These are phyloP conservation scores for Camellia granthamiana DNA, from an alignment of 148 eudicot species.

Conservation along the genomic window DNA sequence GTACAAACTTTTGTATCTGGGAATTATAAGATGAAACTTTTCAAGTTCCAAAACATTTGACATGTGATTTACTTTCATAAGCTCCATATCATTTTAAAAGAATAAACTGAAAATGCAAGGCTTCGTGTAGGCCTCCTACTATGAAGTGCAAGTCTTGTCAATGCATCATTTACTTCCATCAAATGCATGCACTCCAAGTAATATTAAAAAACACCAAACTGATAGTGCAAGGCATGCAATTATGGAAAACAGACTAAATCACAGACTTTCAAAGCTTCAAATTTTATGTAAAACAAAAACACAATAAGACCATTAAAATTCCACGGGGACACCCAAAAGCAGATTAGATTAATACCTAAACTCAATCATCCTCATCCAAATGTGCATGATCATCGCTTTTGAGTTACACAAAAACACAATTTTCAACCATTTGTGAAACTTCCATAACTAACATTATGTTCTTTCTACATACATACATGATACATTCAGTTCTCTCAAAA, in stretches of 20 bases:
- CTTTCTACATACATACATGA: background rate
- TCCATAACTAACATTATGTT: background rate
- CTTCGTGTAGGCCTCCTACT: background rate
- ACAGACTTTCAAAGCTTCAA: constrained; percentile 3
- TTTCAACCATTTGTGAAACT: background rate
- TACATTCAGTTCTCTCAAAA: background rate
- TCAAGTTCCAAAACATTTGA: background rate
- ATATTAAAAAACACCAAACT: background rate
- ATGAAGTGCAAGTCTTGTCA: background rate
- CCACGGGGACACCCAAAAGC: background rate
- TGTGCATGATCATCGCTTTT: background rate
- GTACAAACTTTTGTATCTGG: background rate
- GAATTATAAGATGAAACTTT: background rate
- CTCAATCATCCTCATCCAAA: background rate
- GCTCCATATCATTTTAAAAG: background rate
- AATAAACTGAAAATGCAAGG: background rate
- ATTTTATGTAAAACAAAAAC: background rate
- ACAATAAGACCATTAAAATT: background rate
- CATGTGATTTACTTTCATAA: background rate
- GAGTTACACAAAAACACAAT: background rate
- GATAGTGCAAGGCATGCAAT: background rate
- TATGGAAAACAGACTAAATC: background rate
- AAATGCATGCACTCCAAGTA: background rate
- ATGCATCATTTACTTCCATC: background rate
- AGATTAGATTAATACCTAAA: background rate